A percentile compares a stretch with the other conserved stretches of the same genome.
Conservation (phyloP, 345 rosid species). For the Brassica carinata region DNA sequence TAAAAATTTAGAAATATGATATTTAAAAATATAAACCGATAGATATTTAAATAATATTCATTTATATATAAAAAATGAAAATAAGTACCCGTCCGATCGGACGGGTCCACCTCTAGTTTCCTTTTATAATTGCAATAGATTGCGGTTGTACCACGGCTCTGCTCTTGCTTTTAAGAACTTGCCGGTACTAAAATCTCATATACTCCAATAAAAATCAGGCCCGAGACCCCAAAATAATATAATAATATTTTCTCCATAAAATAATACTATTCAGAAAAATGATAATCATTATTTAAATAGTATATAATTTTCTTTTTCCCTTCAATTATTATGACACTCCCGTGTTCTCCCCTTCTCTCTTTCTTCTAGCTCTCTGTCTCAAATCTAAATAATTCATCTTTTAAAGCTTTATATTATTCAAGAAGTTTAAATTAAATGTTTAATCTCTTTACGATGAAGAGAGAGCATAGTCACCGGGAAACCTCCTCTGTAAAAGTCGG, state of each 20-base stretch:
- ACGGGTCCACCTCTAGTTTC: too few species aligned
- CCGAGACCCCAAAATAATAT: background rate
- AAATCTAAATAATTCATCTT: background rate
- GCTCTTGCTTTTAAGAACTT: constrained; percentile 31
- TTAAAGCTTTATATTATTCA: constrained; percentile 11
- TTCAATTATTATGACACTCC: constrained; percentile 49
- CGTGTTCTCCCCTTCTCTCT: constrained; percentile 2
- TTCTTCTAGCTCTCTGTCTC: constrained; percentile 18
- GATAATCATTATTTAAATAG: background rate
- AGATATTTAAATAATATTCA: too few species aligned
- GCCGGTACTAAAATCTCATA: constrained; percentile 39
- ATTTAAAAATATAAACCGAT: too few species aligned
- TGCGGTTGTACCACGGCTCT: constrained; percentile 69
- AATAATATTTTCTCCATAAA: background rate
- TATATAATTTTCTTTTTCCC: background rate
- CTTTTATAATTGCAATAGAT: constrained; percentile 46
- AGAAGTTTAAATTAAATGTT: constrained; percentile 4
- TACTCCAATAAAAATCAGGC: constrained; percentile 30
- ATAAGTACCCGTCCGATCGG: too few species aligned
- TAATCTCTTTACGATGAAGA: constrained; percentile 44
- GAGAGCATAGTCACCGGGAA: constrained; percentile 48
- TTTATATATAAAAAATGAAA: too few species aligned
- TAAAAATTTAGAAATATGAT: too few species aligned
- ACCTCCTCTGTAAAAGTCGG: constrained; percentile 31
- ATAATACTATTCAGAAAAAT: background rate